phyloP scores from a whole-genome alignment of 2,329 filamentous ascomycete species.

The Iodosphaeria phyllophila region DNA sequence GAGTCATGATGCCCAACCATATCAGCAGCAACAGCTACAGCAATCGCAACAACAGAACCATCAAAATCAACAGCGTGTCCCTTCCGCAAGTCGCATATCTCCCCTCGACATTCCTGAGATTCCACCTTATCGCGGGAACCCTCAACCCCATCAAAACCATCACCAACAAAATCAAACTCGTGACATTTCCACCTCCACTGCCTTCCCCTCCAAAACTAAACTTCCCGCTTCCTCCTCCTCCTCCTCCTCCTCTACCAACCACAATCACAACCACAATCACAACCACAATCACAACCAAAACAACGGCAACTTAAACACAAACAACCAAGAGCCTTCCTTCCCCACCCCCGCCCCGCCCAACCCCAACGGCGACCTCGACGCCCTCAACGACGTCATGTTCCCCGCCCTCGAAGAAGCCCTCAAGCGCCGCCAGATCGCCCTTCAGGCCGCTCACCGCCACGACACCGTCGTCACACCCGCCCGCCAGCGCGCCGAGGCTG shows the following conservation, averaged over 20 bases:
- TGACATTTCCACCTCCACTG: too few species aligned
- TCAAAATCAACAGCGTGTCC: slow-evolving; percentile 13
- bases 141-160: slow-evolving; percentile 8
- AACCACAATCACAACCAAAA: slow-evolving; percentile 35
- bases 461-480: slow-evolving; percentile 34
- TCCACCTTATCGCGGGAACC: slow-evolving; percentile 29
- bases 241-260: too few species aligned
- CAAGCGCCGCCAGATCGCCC: slow-evolving; percentile 51
- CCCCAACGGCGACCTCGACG: slow-evolving; percentile 56
- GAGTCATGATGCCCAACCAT: too few species aligned
- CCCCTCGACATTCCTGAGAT: slow-evolving; percentile 35
- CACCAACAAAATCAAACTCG: too few species aligned
- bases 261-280: slow-evolving; percentile 15
- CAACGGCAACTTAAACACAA: slow-evolving; percentile 15
- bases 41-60: slow-evolving; percentile 10
- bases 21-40: slow-evolving; percentile 6
- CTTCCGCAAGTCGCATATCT: slow-evolving; percentile 19
- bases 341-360: slow-evolving; percentile 37
- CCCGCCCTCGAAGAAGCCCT: slow-evolving; percentile 84
- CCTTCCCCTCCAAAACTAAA: too few species aligned
- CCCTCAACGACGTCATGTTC: slow-evolving; percentile 77
- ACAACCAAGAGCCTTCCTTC: slow-evolving; percentile 32
- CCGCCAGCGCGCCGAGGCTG: slow-evolving; percentile 48
- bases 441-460: slow-evolving; percentile 31
- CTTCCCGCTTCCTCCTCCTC: too few species aligned